Evolutionary conservation across 441 rosid species (phyloP).

Genomic region (Gossypium laxum): DNA sequence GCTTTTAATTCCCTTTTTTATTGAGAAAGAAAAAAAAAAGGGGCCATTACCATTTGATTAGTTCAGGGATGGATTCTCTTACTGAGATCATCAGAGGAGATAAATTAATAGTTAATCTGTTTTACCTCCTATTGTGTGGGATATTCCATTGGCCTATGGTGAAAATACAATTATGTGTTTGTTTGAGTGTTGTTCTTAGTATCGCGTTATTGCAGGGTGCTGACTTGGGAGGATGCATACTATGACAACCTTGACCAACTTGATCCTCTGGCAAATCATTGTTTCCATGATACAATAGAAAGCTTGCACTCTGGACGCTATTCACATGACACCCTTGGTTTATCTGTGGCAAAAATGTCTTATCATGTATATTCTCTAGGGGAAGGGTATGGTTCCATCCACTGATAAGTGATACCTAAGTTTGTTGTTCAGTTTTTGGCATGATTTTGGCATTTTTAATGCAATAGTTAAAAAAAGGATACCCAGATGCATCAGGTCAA

Average conservation of each 20-base stretch:
- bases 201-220: slow-evolving; percentile 47
- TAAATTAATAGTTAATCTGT: neutral
- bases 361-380: slow-evolving; percentile 75
- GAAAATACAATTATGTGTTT: neutral
- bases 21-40: neutral
- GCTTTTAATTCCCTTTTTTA: neutral
- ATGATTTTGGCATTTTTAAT: neutral
- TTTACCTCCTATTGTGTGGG: neutral
- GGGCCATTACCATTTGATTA: neutral
- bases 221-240: slow-evolving; percentile 81
- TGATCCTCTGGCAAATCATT: slow-evolving; percentile 29
- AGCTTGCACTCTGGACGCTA: slow-evolving; percentile 29
- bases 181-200: slow-evolving; percentile 5
- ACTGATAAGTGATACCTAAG: slow-evolving; percentile 5
- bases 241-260: slow-evolving; percentile 38
- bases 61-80: neutral
- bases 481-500: neutral
- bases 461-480: neutral
- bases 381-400: slow-evolving; percentile 59
- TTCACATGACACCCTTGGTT: slow-evolving; percentile 47
- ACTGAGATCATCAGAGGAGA: neutral
- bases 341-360: slow-evolving; percentile 83
- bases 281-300: slow-evolving; percentile 28
- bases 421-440: neutral
- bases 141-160: neutral